Percentiles rank a stretch among this genome's conserved stretches.
Evolutionary conservation across 1,139 yeast genomes (phyloP).

Genomic region (Yamadazyma friedrichii): DNA sequence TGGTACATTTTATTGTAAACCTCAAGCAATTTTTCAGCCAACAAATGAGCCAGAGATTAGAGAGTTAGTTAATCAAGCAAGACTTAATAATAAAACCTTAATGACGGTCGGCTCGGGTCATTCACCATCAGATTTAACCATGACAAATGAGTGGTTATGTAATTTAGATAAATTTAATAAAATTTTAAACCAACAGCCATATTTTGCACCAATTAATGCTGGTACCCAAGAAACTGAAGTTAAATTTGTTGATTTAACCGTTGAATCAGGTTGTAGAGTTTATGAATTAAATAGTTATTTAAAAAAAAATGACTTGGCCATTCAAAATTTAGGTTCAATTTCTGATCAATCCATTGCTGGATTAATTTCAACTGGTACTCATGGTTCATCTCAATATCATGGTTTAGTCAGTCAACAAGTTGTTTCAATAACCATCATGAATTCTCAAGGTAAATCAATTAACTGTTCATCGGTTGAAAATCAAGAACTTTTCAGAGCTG

Average conservation of each 20-base stretch:
- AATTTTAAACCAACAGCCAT: constrained; percentile 44
- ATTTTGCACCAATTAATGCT: constrained; percentile 34
- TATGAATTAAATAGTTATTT: constrained; percentile 71
- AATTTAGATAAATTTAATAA: constrained; percentile 74
- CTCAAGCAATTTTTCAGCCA: constrained; percentile 81
- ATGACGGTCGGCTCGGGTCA: constrained; percentile 94
- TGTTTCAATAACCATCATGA: constrained; percentile 70
- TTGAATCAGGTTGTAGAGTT: constrained; percentile 89
- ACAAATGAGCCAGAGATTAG: constrained; percentile 59
- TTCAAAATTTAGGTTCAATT: constrained; percentile 91
- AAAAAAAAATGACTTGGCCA: constrained; percentile 64
- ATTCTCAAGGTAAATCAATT: constrained; percentile 70
- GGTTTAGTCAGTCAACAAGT: constrained; percentile 88
- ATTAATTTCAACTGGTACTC: constrained; percentile 92
- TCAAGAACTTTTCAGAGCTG: constrained; percentile 78
- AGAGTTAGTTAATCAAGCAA: constrained; percentile 65
- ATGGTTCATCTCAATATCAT: constrained; percentile 91
- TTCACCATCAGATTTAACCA: constrained; percentile 88
- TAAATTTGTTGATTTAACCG: constrained; percentile 82
- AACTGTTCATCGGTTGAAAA: constrained; percentile 69
- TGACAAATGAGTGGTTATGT: constrained; percentile 86
- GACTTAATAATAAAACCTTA: constrained; percentile 57
- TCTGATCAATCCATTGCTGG: constrained; percentile 95
- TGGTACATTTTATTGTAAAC: constrained; percentile 75
- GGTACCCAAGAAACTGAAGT: constrained; percentile 39